These are phyloP conservation scores for Wickerhamomyces sp. DNA, from an alignment of 1,139 yeast genomes.

Conservation along the genomic window DNA sequence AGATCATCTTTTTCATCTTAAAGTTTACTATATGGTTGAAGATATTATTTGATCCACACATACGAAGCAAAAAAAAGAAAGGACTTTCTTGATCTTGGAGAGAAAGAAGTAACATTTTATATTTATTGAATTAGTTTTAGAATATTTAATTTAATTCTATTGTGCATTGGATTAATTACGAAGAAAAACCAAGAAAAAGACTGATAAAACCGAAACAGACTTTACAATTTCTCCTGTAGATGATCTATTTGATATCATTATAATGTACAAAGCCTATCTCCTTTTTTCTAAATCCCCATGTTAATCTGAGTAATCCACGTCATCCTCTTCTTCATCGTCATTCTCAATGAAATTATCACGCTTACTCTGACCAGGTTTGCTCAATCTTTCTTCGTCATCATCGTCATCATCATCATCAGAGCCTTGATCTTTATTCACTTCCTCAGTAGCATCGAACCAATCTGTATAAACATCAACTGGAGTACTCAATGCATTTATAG, in stretches of 20 bases:
- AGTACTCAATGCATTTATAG: conserved; percentile 56
- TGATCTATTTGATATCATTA: not conserved
- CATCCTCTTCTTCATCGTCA: conserved; percentile 29
- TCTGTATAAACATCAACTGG: conserved; percentile 96
- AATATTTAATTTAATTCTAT: conserved; percentile 8
- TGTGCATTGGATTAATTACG: conserved; percentile 7
- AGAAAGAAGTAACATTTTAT: conserved; percentile 1
- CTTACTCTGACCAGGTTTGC: conserved; percentile 13
- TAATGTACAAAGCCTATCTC: not conserved
- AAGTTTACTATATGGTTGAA: no score
- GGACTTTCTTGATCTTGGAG: not conserved
- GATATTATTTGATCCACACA: no score
- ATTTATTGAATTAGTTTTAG: conserved; percentile 11
- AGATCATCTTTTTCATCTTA: not conserved
- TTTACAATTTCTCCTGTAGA: not conserved
- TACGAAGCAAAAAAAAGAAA: no score
- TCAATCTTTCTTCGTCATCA: conserved; percentile 22
- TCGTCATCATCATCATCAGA: conserved; percentile 28
- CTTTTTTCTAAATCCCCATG: not conserved
- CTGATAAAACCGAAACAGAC: not conserved
- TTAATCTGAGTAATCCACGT: conserved; percentile 23
- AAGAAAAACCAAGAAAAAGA: not conserved
- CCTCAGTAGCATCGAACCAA: conserved; percentile 99
- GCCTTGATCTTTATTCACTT: conserved; percentile 63
- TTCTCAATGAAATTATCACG: conserved; percentile 20